Conservation (phyloP, 2,329 filamentous ascomycete genomes). For the Cercospora zeae-maydis region DNA sequence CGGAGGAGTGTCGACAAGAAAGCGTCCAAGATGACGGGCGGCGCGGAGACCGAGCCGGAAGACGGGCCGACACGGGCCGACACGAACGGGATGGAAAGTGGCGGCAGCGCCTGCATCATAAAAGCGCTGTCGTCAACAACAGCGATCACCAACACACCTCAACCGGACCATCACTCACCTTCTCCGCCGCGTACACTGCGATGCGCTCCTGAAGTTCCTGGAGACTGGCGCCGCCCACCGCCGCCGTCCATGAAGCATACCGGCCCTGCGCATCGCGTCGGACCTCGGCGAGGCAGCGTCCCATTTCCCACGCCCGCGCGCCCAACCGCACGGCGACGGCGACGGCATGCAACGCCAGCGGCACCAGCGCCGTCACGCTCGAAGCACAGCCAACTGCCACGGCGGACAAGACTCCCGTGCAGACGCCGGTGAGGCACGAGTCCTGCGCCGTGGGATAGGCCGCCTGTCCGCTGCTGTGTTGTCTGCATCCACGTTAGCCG, state of each 20-base stretch:
- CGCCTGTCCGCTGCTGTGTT: constrained; percentile 15
- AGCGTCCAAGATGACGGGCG: constrained; percentile 1
- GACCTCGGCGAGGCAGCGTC: background rate
- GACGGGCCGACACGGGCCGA: constrained; percentile 3
- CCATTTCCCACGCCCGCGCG: constrained; percentile 13
- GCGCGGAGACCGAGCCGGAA: background rate
- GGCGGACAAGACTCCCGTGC: constrained; percentile 26
- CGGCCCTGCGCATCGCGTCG: background rate
- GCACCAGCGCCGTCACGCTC: constrained; percentile 18
- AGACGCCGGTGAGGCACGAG: constrained; percentile 22
- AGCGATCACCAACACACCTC: background rate
- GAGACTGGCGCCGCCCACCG: constrained; percentile 3
- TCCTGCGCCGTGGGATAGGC: constrained; percentile 18
- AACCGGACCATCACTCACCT: background rate
- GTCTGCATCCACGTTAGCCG: constrained; percentile 1
- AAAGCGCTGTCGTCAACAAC: background rate
- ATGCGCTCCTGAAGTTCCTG: background rate
- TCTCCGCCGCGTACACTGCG: background rate
- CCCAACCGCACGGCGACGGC: constrained; percentile 47
- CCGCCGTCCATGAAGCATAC: constrained; percentile 10
- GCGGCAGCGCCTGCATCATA: background rate
- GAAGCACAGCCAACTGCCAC: constrained; percentile 23
- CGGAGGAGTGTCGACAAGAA: constrained; percentile 5
- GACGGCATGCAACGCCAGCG: constrained; percentile 36
- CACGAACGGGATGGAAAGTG: background rate